Conservation (phyloP, 2,329 filamentous ascomycete species). For the Eurotiales sp. region DNA sequence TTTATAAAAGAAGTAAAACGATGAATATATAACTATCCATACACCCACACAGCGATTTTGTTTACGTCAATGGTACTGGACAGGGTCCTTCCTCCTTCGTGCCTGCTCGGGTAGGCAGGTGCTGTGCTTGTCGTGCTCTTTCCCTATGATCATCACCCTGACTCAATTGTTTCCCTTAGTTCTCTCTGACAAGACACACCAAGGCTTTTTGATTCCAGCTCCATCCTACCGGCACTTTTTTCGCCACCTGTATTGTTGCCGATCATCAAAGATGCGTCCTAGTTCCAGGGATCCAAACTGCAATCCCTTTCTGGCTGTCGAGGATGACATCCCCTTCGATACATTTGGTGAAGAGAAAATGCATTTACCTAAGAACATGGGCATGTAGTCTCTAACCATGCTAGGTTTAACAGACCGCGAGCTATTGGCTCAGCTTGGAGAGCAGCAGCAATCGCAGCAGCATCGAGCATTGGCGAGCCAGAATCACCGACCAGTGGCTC, state of each 20-base stretch:
- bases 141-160: too few species aligned
- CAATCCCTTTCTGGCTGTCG: constrained; percentile 10
- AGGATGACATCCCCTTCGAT: constrained; percentile 40
- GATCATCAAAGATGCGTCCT: not conserved
- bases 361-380: too few species aligned
- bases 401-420: constrained; percentile 29
- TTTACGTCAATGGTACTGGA: too few species aligned
- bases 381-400: too few species aligned
- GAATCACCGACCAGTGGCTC: not conserved
- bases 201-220: not conserved
- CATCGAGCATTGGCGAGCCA: too few species aligned
- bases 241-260: too few species aligned
- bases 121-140: not conserved
- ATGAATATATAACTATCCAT: not conserved
- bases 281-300: not conserved
- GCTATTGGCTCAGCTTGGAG: constrained; percentile 31
- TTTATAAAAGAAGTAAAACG: not conserved
- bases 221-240: too few species aligned
- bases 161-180: too few species aligned
- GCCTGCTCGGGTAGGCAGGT: too few species aligned
- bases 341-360: constrained; percentile 45
- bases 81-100: not conserved
- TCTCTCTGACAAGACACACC: too few species aligned
- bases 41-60: too few species aligned
- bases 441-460: constrained; percentile 16